These are phyloP conservation scores for Myxozyma mucilagina DNA, from an alignment of 805 yeast genomes.

Conservation along the genomic window DNA sequence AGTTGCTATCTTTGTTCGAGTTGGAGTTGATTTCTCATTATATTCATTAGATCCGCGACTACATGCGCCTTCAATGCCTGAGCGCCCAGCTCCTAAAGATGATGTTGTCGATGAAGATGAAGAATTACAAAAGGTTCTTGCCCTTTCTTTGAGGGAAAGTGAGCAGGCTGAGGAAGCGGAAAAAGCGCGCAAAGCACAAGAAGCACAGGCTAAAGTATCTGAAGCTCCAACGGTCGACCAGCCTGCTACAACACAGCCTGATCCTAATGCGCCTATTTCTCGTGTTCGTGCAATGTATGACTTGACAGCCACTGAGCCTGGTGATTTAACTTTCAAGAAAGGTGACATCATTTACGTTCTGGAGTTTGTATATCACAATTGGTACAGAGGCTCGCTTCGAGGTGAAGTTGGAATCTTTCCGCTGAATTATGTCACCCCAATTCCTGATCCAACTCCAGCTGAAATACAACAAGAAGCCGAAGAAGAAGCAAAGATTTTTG, in stretches of 20 bases:
- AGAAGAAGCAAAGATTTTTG: conserved; percentile 55
- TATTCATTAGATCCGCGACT: conserved; percentile 40
- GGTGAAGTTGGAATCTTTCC: conserved; percentile 91
- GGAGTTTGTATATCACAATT: conserved; percentile 85
- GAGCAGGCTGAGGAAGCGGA: conserved; percentile 18
- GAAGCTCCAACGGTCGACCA: conserved; percentile 2
- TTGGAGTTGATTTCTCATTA: not conserved
- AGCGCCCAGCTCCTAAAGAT: conserved; percentile 44
- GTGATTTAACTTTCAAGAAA: conserved; percentile 79
- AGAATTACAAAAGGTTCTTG: conserved; percentile 73
- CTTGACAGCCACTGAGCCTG: conserved; percentile 72
- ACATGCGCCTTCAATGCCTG: conserved; percentile 58
- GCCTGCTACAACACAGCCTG: conserved; percentile 10
- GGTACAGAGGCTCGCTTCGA: conserved; percentile 89
- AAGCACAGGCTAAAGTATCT: conserved; percentile 1
- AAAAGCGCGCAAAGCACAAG: conserved; percentile 8
- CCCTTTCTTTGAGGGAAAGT: conserved; percentile 67
- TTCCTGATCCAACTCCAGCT: conserved; percentile 62
- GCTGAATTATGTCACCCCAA: conserved; percentile 80
- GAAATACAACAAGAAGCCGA: conserved; percentile 55
- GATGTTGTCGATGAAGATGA: conserved; percentile 60
- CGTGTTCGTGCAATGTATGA: conserved; percentile 86
- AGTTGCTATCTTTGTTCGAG: conserved; percentile 1
- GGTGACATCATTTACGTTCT: conserved; percentile 88
- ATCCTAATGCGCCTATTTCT: conserved; percentile 45